A percentile compares a stretch with the other conserved stretches of the same genome.
phyloP scores from a whole-genome alignment of 177 flowering plant species.

The Vitis hybrid region DNA sequence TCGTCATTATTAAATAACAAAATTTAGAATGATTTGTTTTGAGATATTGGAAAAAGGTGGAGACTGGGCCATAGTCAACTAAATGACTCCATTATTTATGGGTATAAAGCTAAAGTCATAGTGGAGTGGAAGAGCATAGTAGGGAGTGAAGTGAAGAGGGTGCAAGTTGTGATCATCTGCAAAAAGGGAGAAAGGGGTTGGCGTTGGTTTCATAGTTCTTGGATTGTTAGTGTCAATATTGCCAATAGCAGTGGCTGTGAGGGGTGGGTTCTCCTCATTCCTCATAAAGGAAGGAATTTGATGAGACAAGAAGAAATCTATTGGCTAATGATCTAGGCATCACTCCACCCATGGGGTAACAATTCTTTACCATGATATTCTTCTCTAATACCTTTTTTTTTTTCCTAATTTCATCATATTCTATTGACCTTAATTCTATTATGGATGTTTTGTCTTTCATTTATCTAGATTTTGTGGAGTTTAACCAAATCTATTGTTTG shows the following conservation, averaged over 20 bases:
- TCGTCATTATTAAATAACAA: too few species aligned
- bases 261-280: background rate
- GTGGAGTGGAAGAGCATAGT: background rate
- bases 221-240: background rate
- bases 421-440: background rate
- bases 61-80: too few species aligned
- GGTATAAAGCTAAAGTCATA: background rate
- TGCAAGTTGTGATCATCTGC: background rate
- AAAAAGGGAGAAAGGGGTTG: background rate
- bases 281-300: background rate
- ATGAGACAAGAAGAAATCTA: constrained; percentile 21
- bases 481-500: background rate
- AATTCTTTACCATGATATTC: background rate
- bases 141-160: background rate
- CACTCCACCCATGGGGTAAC: constrained; percentile 47
- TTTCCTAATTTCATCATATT: background rate
- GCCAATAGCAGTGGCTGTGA: background rate
- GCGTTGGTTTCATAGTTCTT: background rate
- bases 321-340: constrained; percentile 36
- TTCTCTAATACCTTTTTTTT: background rate
- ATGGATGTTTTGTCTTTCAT: background rate
- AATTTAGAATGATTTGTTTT: too few species aligned
- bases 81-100: background rate
- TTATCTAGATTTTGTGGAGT: background rate
- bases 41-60: too few species aligned